A percentile compares a stretch with the other conserved stretches of the same genome.
These are phyloP conservation scores for Zancudomyces culisetae DNA, from an alignment of 371 early-diverging fungal genomes.

Conservation along the genomic window DNA sequence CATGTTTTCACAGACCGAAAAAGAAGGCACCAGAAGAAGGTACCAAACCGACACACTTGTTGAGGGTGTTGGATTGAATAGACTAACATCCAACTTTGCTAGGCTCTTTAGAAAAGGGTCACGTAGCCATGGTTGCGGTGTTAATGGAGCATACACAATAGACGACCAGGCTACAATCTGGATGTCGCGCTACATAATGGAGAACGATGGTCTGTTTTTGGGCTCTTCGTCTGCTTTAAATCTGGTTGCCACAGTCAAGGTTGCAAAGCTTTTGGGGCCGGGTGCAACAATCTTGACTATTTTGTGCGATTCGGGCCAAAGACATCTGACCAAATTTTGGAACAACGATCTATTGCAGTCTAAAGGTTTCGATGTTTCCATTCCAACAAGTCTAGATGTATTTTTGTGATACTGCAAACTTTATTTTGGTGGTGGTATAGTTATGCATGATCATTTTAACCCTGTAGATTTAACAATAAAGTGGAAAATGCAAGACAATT, in stretches of 20 bases:
- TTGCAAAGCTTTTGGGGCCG: constrained; percentile 47
- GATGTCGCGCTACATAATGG: constrained; percentile 73
- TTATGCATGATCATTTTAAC: no score
- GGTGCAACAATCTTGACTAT: constrained; percentile 69
- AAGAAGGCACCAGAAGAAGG: constrained; percentile 73
- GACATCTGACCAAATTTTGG: constrained; percentile 77
- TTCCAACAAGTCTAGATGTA: background rate
- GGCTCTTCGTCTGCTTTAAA: constrained; percentile 87
- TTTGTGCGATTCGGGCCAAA: constrained; percentile 62
- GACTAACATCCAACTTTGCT: constrained; percentile 77
- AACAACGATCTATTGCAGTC: background rate
- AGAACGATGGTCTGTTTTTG: constrained; percentile 74
- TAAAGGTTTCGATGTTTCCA: background rate
- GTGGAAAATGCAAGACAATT: no score
- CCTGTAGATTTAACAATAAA: no score
- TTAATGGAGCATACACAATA: constrained; percentile 76
- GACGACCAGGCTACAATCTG: constrained; percentile 75
- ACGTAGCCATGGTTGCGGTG: constrained; percentile 13
- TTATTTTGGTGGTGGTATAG: no score
- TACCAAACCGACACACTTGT: constrained; percentile 94
- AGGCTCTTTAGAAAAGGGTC: constrained; percentile 9
- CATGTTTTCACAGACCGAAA: constrained; percentile 72
- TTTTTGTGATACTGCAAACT: no score
- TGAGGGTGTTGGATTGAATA: constrained; percentile 89
- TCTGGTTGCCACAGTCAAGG: constrained; percentile 65